These are phyloP conservation scores for Suillus ampliporus DNA, from an alignment of 768 basidiomycete genomes.

Conservation along the genomic window DNA sequence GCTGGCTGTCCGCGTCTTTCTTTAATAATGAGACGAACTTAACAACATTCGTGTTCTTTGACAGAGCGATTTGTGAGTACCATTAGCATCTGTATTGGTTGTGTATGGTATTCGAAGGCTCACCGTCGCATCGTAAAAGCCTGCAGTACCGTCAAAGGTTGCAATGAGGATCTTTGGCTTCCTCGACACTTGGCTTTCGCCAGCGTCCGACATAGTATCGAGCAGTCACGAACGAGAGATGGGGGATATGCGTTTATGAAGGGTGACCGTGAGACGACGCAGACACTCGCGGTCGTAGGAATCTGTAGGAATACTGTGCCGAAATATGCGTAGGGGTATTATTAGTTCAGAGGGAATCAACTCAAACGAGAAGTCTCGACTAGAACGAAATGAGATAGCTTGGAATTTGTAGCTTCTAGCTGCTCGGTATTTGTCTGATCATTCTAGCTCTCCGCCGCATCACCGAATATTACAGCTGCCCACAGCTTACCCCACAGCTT, in stretches of 20 bases:
- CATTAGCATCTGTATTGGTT: background rate
- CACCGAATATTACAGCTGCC: too few species aligned
- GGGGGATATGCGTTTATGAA: background rate
- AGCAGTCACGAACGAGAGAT: too few species aligned
- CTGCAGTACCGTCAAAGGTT: constrained; percentile 73
- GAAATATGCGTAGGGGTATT: background rate
- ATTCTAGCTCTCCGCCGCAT: too few species aligned
- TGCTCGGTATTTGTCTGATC: background rate
- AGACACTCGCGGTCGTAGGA: too few species aligned
- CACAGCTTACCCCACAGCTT: too few species aligned
- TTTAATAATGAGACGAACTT: constrained; percentile 71
- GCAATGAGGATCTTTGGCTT: constrained; percentile 56
- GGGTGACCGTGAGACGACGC: background rate
- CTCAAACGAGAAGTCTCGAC: background rate
- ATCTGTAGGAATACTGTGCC: background rate
- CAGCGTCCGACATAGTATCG: constrained; percentile 24
- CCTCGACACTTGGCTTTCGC: constrained; percentile 8
- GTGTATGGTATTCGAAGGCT: constrained; percentile 19
- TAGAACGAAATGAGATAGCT: background rate
- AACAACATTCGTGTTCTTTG: constrained; percentile 70
- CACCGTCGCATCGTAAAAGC: constrained; percentile 55
- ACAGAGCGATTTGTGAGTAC: background rate
- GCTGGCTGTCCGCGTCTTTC: constrained; percentile 62
- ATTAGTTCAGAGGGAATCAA: background rate
- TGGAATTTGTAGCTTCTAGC: background rate